Evolutionary conservation across 2,329 filamentous ascomycete genomes (phyloP).

Genomic region (Epicoccum sorghinum): DNA sequence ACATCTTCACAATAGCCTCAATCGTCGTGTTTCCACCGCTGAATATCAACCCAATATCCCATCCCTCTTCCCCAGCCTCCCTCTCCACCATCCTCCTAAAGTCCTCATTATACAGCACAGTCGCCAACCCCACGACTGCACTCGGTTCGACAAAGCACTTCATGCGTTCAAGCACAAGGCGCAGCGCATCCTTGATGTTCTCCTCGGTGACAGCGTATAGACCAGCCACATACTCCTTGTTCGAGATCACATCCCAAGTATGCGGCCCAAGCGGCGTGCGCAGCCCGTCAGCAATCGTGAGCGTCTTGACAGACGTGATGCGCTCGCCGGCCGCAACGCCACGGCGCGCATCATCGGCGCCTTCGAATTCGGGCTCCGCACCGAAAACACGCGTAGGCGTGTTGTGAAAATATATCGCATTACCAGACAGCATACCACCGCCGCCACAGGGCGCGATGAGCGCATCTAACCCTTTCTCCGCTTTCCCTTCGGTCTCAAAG

Average conservation of each 20-base stretch:
- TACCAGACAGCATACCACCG: slow-evolving; percentile 84
- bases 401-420: slow-evolving; percentile 75
- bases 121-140: slow-evolving; percentile 81
- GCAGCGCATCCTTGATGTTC: slow-evolving; percentile 78
- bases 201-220: slow-evolving; percentile 80
- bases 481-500: neutral
- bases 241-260: slow-evolving; percentile 79
- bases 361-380: slow-evolving; percentile 81
- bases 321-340: slow-evolving; percentile 70
- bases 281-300: slow-evolving; percentile 89
- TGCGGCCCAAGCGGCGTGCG: slow-evolving; percentile 78
- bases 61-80: slow-evolving; percentile 74
- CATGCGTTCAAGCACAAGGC: slow-evolving; percentile 81
- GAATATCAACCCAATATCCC: slow-evolving; percentile 70
- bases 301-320: slow-evolving; percentile 70
- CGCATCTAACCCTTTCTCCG: slow-evolving; percentile 47
- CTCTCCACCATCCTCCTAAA: slow-evolving; percentile 70
- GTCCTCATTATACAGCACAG: slow-evolving; percentile 82
- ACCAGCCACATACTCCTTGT: slow-evolving; percentile 70
- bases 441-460: slow-evolving; percentile 85
- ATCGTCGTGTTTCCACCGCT: slow-evolving; percentile 70
- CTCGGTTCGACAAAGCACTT: slow-evolving; percentile 93
- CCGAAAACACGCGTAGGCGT: slow-evolving; percentile 81
- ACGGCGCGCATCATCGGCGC: slow-evolving; percentile 80
- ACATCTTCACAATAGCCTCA: slow-evolving; percentile 64